phyloP scores from a whole-genome alignment of 352 stramenopile species.

The Phytopythium montanum region DNA sequence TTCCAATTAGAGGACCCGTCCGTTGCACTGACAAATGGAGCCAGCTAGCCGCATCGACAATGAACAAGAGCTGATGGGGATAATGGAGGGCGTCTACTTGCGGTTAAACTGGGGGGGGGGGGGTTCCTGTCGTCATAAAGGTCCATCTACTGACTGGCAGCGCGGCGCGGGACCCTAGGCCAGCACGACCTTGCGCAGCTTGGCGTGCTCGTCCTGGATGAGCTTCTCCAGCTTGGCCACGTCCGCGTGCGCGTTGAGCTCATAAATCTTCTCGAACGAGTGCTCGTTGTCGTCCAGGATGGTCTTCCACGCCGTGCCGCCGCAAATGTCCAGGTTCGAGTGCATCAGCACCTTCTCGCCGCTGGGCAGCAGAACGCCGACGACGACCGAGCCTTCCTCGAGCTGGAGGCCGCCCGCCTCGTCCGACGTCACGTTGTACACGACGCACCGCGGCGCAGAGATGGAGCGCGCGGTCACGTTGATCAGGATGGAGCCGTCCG shows the following conservation, averaged over 20 bases:
- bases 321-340: constrained; percentile 91
- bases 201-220: constrained; percentile 77
- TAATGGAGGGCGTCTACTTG: neutral
- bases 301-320: constrained; percentile 93
- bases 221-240: constrained; percentile 84
- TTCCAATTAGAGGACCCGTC: no score
- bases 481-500: constrained; percentile 95
- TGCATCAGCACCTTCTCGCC: constrained; percentile 92
- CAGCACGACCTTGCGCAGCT: constrained; percentile 74
- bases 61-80: neutral
- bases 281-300: constrained; percentile 90
- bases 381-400: constrained; percentile 91
- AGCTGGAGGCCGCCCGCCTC: constrained; percentile 88
- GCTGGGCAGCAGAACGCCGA: constrained; percentile 90
- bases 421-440: constrained; percentile 97
- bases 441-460: constrained; percentile 90
- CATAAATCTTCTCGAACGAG: constrained; percentile 95
- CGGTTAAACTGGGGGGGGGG: no score
- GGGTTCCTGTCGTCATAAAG: no score
- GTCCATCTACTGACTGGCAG: constrained; percentile 19
- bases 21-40: no score
- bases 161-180: constrained; percentile 25
- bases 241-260: constrained; percentile 89
- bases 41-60: no score
- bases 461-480: constrained; percentile 97